These are phyloP conservation scores for Triticum turgidum DNA, from an alignment of 176 grass and related monocot genomes.

Conservation along the genomic window DNA sequence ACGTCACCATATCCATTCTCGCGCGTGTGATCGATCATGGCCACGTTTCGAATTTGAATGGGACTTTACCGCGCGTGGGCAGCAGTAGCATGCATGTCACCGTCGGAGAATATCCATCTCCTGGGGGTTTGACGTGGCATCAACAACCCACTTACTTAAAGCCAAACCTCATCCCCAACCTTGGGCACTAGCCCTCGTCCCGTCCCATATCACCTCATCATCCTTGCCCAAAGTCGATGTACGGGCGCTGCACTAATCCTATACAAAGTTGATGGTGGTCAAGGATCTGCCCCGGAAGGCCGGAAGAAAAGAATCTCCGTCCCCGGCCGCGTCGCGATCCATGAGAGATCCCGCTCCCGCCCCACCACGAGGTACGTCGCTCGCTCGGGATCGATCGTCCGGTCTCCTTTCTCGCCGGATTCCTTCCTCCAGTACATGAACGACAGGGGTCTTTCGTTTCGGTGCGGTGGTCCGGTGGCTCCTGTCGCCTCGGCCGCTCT, in stretches of 20 bases:
- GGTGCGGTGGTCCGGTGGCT: neutral
- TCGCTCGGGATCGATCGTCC: neutral
- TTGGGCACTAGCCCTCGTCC: neutral
- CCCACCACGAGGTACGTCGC: neutral
- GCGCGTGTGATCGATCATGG: too few relatives aligned
- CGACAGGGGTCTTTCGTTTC: neutral
- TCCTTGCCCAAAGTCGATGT: neutral
- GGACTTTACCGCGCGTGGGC: neutral
- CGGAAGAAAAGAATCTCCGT: slow-evolving; percentile 32
- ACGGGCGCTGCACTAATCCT: neutral
- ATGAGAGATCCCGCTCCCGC: neutral
- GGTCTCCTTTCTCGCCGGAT: neutral
- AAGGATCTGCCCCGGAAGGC: neutral
- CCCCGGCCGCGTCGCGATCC: neutral
- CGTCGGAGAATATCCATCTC: neutral
- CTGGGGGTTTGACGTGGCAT: slow-evolving; percentile 15
- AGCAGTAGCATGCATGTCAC: neutral
- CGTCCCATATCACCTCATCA: neutral
- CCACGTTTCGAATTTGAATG: neutral
- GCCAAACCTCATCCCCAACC: neutral
- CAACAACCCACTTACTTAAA: neutral
- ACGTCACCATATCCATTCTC: too few relatives aligned
- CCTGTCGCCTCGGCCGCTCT: neutral
- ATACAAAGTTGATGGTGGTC: neutral
- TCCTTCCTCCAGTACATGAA: slow-evolving; percentile 1